Conservation (phyloP, 1,139 yeast genomes). For the Kluyveromyces sp. region DNA sequence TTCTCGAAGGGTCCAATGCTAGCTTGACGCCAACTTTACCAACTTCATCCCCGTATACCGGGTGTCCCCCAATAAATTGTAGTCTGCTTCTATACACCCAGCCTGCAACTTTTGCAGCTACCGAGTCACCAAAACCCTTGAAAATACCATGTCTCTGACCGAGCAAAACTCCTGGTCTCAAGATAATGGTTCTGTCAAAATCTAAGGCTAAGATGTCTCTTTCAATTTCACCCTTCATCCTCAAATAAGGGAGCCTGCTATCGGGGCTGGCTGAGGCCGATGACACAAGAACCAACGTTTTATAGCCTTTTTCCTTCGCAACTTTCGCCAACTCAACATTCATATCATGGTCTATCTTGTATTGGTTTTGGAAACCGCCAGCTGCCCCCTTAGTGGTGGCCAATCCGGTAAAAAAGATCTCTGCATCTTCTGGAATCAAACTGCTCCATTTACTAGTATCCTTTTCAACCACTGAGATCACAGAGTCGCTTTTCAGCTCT, state of each 20-base stretch:
- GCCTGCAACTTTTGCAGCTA: constrained; percentile 32
- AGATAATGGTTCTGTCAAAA: constrained; percentile 60
- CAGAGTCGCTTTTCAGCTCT: constrained; percentile 8
- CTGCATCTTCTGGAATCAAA: constrained; percentile 22
- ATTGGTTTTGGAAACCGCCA: constrained; percentile 61
- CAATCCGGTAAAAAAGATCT: constrained; percentile 50
- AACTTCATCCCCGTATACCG: constrained; percentile 45
- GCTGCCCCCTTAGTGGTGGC: constrained; percentile 73
- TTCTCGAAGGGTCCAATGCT: constrained; percentile 21
- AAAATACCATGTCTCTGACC: constrained; percentile 47
- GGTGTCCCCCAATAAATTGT: constrained; percentile 32
- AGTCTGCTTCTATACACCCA: constrained; percentile 34
- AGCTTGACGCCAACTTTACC: constrained; percentile 40
- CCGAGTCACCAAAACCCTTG: constrained; percentile 35
- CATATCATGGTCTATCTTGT: constrained; percentile 61
- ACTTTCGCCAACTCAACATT: constrained; percentile 59
- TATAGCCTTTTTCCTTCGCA: constrained; percentile 60
- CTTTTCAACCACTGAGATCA: constrained; percentile 32
- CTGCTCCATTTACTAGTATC: constrained; percentile 40
- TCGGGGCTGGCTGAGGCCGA: constrained; percentile 48
- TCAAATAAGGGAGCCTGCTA: constrained; percentile 51
- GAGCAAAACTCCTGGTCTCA: constrained; percentile 60
- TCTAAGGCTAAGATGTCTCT: constrained; percentile 48
- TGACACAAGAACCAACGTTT: constrained; percentile 58
- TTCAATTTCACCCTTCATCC: constrained; percentile 60